phyloP scores from a whole-genome alignment of 2,329 filamentous ascomycete genomes.

The Cytospora schulzeri region DNA sequence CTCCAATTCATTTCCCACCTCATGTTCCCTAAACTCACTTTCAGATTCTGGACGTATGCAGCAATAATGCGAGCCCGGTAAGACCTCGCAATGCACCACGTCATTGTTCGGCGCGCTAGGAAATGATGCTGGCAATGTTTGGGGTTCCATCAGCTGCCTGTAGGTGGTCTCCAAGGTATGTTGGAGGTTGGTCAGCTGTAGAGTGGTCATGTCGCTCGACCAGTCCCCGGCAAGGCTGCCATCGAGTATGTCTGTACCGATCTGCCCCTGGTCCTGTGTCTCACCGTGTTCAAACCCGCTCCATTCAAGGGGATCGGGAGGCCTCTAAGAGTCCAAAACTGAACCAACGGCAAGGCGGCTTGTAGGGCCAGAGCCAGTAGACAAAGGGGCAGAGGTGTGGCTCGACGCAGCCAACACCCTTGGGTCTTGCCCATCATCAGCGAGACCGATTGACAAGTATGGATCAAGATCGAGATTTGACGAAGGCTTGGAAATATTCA shows the following conservation, averaged over 20 bases:
- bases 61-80: neutral
- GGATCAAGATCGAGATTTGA: no score
- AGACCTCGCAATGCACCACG: neutral
- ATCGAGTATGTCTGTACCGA: neutral
- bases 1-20: neutral
- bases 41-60: neutral
- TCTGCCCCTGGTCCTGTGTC: neutral
- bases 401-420: no score
- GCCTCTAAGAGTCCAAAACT: neutral
- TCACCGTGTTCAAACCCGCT: neutral
- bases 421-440: no score
- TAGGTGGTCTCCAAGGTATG: neutral
- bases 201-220: accelerated
- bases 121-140: neutral
- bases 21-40: neutral
- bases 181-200: neutral
- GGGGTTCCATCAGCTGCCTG: neutral
- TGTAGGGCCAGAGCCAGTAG: neutral
- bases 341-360: neutral
- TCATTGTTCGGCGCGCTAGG: neutral
- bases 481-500: no score
- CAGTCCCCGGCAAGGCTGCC: neutral
- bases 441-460: no score
- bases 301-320: neutral
- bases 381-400: no score